Percentiles rank a stretch among this genome's conserved stretches.
Conservation (phyloP, 23 red algal genomes). For the Cyanidioschyzon merolae region DNA sequence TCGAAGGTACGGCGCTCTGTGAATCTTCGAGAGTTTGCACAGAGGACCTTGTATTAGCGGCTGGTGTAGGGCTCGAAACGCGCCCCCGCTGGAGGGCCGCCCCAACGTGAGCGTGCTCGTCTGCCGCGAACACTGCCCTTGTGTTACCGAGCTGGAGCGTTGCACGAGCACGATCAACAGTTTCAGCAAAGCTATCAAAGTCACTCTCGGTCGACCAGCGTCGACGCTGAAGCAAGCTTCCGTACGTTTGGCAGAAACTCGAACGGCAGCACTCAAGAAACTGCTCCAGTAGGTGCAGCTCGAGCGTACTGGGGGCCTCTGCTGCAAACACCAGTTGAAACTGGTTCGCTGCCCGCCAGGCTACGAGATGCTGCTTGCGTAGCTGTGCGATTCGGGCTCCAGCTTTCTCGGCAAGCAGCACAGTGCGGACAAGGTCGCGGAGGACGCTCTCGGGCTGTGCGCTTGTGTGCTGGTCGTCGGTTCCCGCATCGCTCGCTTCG, state of each 20-base stretch:
- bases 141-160: too few relatives aligned
- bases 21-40: too few relatives aligned
- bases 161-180: background rate
- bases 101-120: too few relatives aligned
- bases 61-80: too few relatives aligned
- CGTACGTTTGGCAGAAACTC: conserved; percentile 31
- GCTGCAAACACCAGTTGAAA: conserved; percentile 54
- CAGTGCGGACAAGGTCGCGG: conserved; percentile 43
- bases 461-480: background rate
- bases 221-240: background rate
- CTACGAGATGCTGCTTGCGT: conserved; percentile 28
- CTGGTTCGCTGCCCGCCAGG: conserved; percentile 49
- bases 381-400: conserved; percentile 14
- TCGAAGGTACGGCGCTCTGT: too few relatives aligned
- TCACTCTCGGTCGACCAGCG: background rate
- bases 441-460: background rate
- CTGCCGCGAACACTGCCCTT: too few relatives aligned
- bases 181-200: conserved; percentile 22
- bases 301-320: conserved; percentile 33
- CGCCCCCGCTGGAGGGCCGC: too few relatives aligned
- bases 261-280: conserved; percentile 42
- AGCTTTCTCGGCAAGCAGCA: conserved; percentile 71
- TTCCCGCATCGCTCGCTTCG: background rate
- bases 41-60: too few relatives aligned
- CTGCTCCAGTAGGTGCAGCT: conserved; percentile 36